Evolutionary conservation across 176 grass and related monocot species (phyloP).

Genomic region (Leersia perrieri): DNA sequence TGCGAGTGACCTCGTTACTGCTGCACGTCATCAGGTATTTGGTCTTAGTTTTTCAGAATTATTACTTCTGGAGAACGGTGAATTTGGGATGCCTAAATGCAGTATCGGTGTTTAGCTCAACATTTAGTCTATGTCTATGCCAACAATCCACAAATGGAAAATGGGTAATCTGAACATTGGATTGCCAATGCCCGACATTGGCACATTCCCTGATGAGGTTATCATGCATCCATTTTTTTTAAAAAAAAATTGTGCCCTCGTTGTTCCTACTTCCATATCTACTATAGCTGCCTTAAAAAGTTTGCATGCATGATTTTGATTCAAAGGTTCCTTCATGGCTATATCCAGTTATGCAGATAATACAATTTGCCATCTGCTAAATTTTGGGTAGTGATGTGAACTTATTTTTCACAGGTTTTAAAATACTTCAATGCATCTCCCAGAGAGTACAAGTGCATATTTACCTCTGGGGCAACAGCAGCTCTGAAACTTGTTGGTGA

Average conservation of each 20-base stretch:
- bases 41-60: background rate
- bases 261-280: background rate
- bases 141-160: background rate
- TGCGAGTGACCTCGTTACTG: constrained; percentile 49
- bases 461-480: constrained; percentile 93
- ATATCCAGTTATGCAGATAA: background rate
- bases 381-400: constrained; percentile 34
- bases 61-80: background rate
- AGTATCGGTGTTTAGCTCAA: background rate
- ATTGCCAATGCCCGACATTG: background rate
- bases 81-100: background rate
- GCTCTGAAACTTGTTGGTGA: constrained; percentile 89
- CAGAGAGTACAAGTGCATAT: constrained; percentile 86
- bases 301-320: background rate
- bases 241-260: background rate
- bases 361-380: constrained; percentile 6
- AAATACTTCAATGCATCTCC: constrained; percentile 92
- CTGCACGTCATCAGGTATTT: constrained; percentile 67
- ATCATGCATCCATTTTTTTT: background rate
- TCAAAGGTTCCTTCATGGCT: constrained; percentile 8
- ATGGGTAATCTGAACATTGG: too few relatives aligned
- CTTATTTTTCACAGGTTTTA: constrained; percentile 66
- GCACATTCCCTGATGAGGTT: background rate
- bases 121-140: background rate
- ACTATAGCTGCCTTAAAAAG: background rate